Base-by-base conservation (phyloP, 768 basidiomycete species). In the Agaricus sinodeliciosus region DNA sequence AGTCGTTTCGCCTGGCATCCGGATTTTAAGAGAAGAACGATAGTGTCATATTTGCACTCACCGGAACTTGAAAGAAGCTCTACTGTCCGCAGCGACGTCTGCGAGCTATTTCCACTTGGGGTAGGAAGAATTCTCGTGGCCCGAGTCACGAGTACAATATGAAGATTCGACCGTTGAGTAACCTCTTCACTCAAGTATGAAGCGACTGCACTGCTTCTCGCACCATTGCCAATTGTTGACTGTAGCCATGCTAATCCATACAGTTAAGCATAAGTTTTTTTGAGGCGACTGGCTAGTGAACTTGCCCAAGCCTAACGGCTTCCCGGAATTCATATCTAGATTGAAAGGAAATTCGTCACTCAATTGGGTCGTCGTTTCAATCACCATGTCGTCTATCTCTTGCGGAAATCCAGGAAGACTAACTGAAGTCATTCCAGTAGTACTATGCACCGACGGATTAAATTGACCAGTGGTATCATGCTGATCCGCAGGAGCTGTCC, bases 311-410 rank as follows among this genome's bases (percentile, higher is more conserved):
- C 77, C 77, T 6, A 75, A 49, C 0, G 68, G 67, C 9, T 58
- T 62, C 12, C 78, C 77, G 22, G 69, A 67, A 55, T 77, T 76
- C 51, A 65, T 64, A 57, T 78, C 78, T 12, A 61, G 31, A 55
- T 72, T 73, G 55, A 63, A 76, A 2, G 70, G 64, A 53, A 71
- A 77, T 41, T 70, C 67, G 8, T 64, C 59, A 0, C 61, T 53
- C 6, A 74, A 60, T 45, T 76, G 63, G 15, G 62, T 31, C 0
- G 69, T 63, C 0, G 72, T 66, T 44, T 63, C 56, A 9, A 75
- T 58, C n/a, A 74, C 59, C 9, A 61, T 66, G 2, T 57, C 54
- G 51, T 73, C 69, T 15, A 67, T 64, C 5, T 65, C 43, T 27
- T 57, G 48, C 1, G 60, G 51, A 43, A 57, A 62, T 0, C 68